Evolutionary conservation across 1,284 basidiomycete species (phyloP).

Genomic region (Acaromyces ingoldii): DNA sequence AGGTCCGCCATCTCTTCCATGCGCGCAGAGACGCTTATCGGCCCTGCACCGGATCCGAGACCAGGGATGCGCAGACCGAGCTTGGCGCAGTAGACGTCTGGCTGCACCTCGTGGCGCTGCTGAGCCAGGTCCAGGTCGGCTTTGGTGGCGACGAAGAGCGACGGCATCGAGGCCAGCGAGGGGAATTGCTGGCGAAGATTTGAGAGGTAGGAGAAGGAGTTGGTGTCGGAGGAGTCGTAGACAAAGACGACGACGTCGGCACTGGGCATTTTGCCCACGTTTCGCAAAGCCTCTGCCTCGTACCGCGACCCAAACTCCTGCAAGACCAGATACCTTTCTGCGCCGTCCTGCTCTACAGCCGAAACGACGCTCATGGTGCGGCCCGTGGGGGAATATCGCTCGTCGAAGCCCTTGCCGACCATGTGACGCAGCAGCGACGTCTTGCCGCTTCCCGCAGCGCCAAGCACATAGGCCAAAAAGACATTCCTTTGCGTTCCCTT

Average conservation of each 20-base stretch:
- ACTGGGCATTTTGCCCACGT: conserved; percentile 80
- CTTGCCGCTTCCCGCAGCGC: conserved; percentile 93
- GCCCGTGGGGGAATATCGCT: conserved; percentile 74
- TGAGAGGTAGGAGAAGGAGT: conserved; percentile 96
- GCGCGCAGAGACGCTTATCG: conserved; percentile 58
- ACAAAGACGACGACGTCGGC: conserved; percentile 94
- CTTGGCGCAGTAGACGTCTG: conserved; percentile 72
- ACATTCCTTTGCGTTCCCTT: conserved; percentile 54
- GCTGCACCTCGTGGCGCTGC: conserved; percentile 87
- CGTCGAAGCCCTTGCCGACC: conserved; percentile 64
- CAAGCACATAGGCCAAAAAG: conserved; percentile 73
- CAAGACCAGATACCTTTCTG: conserved; percentile 81
- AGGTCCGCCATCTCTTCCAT: conserved; percentile 81
- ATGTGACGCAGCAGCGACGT: conserved; percentile 79
- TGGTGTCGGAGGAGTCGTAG: conserved; percentile 95
- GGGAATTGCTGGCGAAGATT: conserved; percentile 91
- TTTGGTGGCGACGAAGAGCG: conserved; percentile 96
- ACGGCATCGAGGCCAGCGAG: conserved; percentile 78
- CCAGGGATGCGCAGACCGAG: conserved; percentile 42
- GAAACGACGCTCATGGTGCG: conserved; percentile 89
- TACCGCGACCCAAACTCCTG: conserved; percentile 85
- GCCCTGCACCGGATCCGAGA: conserved; percentile 25
- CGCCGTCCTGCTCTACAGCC: conserved; percentile 86
- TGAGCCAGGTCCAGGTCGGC: conserved; percentile 87
- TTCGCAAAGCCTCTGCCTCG: conserved; percentile 82